Conservation (phyloP, 352 stramenopile genomes). For the Globisporangium orthogonon region DNA sequence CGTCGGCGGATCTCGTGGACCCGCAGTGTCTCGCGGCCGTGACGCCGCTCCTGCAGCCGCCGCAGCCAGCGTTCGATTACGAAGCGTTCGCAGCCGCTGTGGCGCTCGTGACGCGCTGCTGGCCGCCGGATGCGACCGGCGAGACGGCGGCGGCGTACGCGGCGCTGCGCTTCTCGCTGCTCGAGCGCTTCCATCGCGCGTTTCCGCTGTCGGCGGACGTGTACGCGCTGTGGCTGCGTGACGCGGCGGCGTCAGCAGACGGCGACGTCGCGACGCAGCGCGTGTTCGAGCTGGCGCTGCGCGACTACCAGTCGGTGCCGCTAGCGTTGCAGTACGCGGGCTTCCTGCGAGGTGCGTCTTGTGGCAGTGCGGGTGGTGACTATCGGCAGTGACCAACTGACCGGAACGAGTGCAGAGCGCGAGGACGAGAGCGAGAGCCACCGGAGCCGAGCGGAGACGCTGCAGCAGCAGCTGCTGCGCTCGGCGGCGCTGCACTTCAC, state of each 20-base stretch:
- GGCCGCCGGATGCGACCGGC: slow-evolving; percentile 9
- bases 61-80: slow-evolving; percentile 19
- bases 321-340: slow-evolving; percentile 32
- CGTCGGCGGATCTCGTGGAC: neutral
- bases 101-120: slow-evolving; percentile 25
- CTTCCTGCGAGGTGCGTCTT: slow-evolving; percentile 22
- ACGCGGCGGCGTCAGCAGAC: slow-evolving; percentile 9
- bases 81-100: slow-evolving; percentile 30
- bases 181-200: slow-evolving; percentile 33
- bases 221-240: slow-evolving; percentile 47
- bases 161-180: slow-evolving; percentile 27
- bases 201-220: slow-evolving; percentile 56
- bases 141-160: slow-evolving; percentile 10
- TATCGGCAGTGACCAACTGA: neutral
- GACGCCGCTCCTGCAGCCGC: slow-evolving; percentile 8
- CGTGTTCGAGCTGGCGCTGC: slow-evolving; percentile 31
- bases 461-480: slow-evolving; percentile 26
- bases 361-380: neutral
- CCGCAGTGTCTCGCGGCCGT: slow-evolving; percentile 12
- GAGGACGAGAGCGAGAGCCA: neutral
- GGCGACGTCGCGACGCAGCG: slow-evolving; percentile 15
- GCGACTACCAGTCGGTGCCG: slow-evolving; percentile 55
- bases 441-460: slow-evolving; percentile 3
- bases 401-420: neutral
- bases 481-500: slow-evolving; percentile 48